Evolutionary conservation across 1,284 basidiomycete genomes (phyloP).

Genomic region (Caloboletus firmus): DNA sequence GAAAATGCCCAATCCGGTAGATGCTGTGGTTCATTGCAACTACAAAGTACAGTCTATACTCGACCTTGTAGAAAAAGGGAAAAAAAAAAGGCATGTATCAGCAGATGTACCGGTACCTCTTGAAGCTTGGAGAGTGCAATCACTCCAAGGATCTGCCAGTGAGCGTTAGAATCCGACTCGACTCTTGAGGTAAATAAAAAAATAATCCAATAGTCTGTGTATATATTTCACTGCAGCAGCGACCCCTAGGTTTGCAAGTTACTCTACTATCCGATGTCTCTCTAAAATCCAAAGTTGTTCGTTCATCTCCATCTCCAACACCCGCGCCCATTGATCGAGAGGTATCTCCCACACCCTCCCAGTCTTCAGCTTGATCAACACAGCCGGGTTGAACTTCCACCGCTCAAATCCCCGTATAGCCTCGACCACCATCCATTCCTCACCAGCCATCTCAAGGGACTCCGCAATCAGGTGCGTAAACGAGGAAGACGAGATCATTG

Average conservation of each 20-base stretch:
- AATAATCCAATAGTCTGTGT: not conserved
- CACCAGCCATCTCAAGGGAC: conserved; percentile 32
- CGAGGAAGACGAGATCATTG: conserved; percentile 39
- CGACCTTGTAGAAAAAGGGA: no score
- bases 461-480: conserved; percentile 64
- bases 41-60: no score
- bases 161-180: not conserved
- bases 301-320: conserved; percentile 44
- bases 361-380: conserved; percentile 19
- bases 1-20: no score
- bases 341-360: conserved; percentile 30
- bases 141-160: not conserved
- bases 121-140: not conserved
- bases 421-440: conserved; percentile 45
- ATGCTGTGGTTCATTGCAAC: no score
- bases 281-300: conserved; percentile 57
- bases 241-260: not conserved
- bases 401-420: conserved; percentile 50
- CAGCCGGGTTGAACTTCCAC: conserved; percentile 39
- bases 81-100: no score
- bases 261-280: conserved; percentile 6
- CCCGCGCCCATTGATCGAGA: conserved; percentile 21
- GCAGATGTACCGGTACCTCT: no score
- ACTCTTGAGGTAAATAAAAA: not conserved
- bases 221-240: not conserved